A percentile compares a stretch with the other conserved stretches of the same genome.
phyloP scores from a whole-genome alignment of 306 rosid species.

The Trifolium pratense region DNA sequence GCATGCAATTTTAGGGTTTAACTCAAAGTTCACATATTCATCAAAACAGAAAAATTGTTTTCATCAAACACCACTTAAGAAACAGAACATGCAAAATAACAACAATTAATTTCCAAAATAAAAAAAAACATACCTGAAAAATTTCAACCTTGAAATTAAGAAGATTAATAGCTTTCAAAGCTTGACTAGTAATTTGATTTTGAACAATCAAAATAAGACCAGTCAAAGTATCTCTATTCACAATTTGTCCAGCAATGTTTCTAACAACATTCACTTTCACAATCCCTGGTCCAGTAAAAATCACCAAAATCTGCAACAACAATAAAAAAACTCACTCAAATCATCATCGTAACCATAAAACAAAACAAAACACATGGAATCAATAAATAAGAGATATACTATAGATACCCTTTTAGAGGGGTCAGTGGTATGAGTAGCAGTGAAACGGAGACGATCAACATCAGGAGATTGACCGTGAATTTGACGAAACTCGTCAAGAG shows the following conservation, averaged over 20 bases:
- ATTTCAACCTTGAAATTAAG: slow-evolving; percentile 76
- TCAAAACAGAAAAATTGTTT: neutral
- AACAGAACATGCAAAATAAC: slow-evolving; percentile 17
- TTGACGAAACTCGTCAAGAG: slow-evolving; percentile 71
- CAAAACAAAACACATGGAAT: neutral
- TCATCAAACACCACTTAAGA: neutral
- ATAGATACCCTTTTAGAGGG: slow-evolving; percentile 62
- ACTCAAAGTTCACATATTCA: neutral
- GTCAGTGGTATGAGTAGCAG: slow-evolving; percentile 61
- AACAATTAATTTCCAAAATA: neutral
- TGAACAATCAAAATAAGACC: slow-evolving; percentile 74
- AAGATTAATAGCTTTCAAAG: slow-evolving; percentile 64
- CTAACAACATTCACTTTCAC: slow-evolving; percentile 71
- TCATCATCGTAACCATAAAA: neutral
- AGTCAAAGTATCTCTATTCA: slow-evolving; percentile 64
- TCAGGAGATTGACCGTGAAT: slow-evolving; percentile 60
- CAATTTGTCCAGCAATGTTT: slow-evolving; percentile 60
- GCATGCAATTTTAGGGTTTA: slow-evolving; percentile 16
- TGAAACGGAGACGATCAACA: slow-evolving; percentile 72
- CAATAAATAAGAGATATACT: no score
- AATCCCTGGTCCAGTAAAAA: slow-evolving; percentile 61
- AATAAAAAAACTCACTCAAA: neutral
- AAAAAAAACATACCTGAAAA: slow-evolving; percentile 63
- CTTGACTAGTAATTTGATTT: slow-evolving; percentile 72
- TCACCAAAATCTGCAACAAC: slow-evolving; percentile 66